A percentile compares a stretch with the other conserved stretches of the same genome.
phyloP scores from a whole-genome alignment of 805 yeast genomes.

The Ascoidea rubescens region DNA sequence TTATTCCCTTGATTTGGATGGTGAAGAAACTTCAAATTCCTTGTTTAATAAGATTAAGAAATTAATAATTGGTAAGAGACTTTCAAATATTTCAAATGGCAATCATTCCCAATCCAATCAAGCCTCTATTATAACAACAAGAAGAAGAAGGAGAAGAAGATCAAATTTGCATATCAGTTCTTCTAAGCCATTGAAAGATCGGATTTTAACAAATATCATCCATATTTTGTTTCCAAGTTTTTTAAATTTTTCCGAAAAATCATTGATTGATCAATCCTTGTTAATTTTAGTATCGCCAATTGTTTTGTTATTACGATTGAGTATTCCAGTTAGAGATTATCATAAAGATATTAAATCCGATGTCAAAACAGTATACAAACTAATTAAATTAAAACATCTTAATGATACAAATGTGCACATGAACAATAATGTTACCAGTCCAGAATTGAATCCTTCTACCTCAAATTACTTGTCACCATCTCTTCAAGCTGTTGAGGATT shows the following conservation, averaged over 20 bases:
- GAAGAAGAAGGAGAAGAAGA: background rate
- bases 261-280: constrained; percentile 8
- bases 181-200: background rate
- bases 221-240: constrained; percentile 11
- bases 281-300: constrained; percentile 15
- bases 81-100: background rate
- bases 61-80: background rate
- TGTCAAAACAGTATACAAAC: constrained; percentile 1
- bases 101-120: no score
- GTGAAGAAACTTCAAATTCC: background rate
- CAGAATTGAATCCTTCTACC: background rate
- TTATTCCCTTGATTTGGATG: background rate
- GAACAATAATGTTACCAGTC: background rate
- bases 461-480: no score
- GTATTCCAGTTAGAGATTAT: constrained; percentile 22
- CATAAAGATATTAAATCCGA: constrained; percentile 2
- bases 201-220: background rate
- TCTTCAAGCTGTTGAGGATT: no score
- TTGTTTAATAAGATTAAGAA: no score
- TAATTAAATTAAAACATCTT: constrained; percentile 2
- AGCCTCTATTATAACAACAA: no score
- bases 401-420: background rate
- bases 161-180: background rate
- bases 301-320: constrained; percentile 16
- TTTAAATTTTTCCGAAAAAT: constrained; percentile 9